Evolutionary conservation across 2,329 filamentous ascomycete genomes (phyloP), one percentile per base, ranked within the genome.

Genomic region (Didymella exigua): DNA sequence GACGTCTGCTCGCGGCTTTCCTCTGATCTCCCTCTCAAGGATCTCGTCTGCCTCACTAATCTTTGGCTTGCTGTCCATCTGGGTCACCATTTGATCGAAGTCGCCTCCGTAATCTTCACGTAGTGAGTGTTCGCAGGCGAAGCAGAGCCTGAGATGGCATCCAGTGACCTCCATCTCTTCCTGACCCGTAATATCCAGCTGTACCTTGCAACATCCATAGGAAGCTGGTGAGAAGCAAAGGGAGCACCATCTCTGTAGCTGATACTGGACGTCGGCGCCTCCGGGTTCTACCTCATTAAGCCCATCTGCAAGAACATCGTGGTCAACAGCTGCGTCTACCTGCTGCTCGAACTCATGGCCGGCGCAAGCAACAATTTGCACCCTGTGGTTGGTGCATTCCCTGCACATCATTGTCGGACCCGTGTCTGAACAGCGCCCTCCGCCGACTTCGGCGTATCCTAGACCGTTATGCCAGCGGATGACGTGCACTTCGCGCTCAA

Each of bases 381-480:
- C 13, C 13, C 72, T 49, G 2, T n/a, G 14, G 2, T 58, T 50
- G 0, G 57, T 61, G 54, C 72, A 74, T 0, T 23, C 14, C 0
- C 44, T 10, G 31, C 72, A 74, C 69, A 74, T 72, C 0, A 6
- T 52, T 4, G 68, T 72, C 2, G 42, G 6, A 5, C 54, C 55
- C 4, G 49, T 68, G 7, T 69, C 54, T 6, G 65, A 63, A 5
- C 60, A 57, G 54, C 80, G 75, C 2, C 78, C 78, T 18, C 69
- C 72, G 1, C 41, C 56, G 0, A 79, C 44, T 41, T 81, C 78
- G 1, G 70, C 68, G 41, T 72, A 76, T 4, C 73, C 76, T 16
- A 67, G 62, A 1, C 73, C 73, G 33, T 72, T 64, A 3, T 68
- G 38, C 57, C 73, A 75, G 14, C 70, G 59, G 4, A 76, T 65